Evolutionary conservation across 2,329 filamentous ascomycete genomes (phyloP).

Genomic region (Rhynchosporium agropyri): DNA sequence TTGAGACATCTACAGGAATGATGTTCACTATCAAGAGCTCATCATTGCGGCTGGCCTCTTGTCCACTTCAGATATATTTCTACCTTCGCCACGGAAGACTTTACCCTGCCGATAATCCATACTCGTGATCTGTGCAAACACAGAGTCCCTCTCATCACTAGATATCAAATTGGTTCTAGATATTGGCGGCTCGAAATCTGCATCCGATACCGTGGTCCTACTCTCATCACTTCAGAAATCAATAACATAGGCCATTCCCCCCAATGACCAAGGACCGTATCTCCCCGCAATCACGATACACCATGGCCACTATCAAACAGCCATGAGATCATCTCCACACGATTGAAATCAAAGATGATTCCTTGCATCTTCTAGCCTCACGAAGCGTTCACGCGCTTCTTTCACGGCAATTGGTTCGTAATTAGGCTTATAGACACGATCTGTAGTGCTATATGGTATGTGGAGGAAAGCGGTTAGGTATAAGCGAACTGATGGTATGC

Average conservation of each 20-base stretch:
- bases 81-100: slow-evolving; percentile 21
- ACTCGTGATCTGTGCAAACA: slow-evolving; percentile 34
- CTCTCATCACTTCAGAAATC: slow-evolving; percentile 19
- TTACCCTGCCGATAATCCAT: slow-evolving; percentile 33
- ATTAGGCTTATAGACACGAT: slow-evolving; percentile 13
- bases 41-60: slow-evolving; percentile 43
- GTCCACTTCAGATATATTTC: slow-evolving; percentile 36
- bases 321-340: slow-evolving; percentile 27
- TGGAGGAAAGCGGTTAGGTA: slow-evolving; percentile 13
- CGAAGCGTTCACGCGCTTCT: slow-evolving; percentile 17
- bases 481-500: slow-evolving; percentile 9
- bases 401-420: slow-evolving; percentile 13
- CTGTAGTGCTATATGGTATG: slow-evolving; percentile 3
- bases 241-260: slow-evolving; percentile 25
- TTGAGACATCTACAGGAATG: slow-evolving; percentile 15
- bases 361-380: slow-evolving; percentile 23
- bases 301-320: slow-evolving; percentile 16
- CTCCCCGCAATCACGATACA: slow-evolving; percentile 12
- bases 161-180: slow-evolving; percentile 22
- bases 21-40: slow-evolving; percentile 33
- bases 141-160: slow-evolving; percentile 21
- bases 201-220: slow-evolving; percentile 27
- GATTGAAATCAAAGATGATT: slow-evolving; percentile 24
- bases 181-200: slow-evolving; percentile 28
- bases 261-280: slow-evolving; percentile 35